Conservation (phyloP, 179 eudicot species). For the Silene noctiflora region DNA sequence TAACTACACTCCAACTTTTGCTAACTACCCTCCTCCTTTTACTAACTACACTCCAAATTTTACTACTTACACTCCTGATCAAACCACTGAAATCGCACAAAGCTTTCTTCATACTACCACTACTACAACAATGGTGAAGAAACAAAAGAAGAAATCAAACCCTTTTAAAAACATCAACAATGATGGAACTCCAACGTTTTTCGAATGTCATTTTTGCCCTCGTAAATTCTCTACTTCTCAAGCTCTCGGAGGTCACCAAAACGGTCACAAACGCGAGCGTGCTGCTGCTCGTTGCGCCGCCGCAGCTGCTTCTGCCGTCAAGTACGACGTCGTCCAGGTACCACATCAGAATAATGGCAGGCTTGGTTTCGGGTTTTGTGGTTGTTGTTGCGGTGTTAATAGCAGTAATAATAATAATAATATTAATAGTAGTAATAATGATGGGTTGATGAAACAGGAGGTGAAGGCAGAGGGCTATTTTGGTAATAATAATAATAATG, state of each 20-base stretch:
- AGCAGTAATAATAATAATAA: not conserved
- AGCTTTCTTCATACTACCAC: not conserved
- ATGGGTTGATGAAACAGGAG: not conserved
- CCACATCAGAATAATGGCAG: not conserved
- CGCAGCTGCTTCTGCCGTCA: not conserved
- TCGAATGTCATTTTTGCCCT: conserved; percentile 57
- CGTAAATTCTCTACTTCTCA: conserved; percentile 63
- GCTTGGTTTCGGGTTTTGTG: not conserved
- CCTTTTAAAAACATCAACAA: not conserved
- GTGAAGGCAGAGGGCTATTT: not conserved
- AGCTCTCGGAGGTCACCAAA: conserved; percentile 79
- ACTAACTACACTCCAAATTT: not conserved
- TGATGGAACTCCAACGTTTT: conserved; percentile 16
- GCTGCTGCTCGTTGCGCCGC: conserved; percentile 43
- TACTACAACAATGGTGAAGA: not conserved
- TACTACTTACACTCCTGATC: not conserved
- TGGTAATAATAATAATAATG: not conserved
- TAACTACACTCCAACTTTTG: not conserved
- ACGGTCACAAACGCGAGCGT: conserved; percentile 66
- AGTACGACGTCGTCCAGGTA: not conserved
- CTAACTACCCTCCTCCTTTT: not conserved
- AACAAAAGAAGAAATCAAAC: not conserved
- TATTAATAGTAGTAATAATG: too few species aligned
- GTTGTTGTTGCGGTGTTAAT: not conserved
- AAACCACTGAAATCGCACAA: too few species aligned